Conservation (phyloP, 495 filamentous ascomycete species). For the Bathelium albidoporum region DNA sequence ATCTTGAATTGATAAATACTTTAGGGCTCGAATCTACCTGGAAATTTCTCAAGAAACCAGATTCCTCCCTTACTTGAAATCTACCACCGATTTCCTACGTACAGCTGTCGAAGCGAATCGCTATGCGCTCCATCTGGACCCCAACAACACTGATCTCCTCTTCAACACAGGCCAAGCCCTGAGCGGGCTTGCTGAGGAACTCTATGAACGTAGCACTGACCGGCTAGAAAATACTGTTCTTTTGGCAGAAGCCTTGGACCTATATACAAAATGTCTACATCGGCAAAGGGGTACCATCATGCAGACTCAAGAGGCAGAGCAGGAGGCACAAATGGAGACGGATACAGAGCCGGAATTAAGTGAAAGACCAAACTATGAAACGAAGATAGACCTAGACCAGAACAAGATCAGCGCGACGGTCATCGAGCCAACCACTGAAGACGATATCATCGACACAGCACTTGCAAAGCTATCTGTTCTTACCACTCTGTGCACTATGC, state of each 20-base stretch:
- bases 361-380: constrained; percentile 31
- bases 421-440: constrained; percentile 50
- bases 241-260: constrained; percentile 50
- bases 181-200: constrained; percentile 50
- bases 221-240: constrained; percentile 29
- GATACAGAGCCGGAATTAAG: constrained; percentile 12
- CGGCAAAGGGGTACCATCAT: constrained; percentile 45
- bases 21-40: constrained; percentile 51
- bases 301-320: constrained; percentile 39
- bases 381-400: constrained; percentile 37
- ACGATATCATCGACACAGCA: constrained; percentile 53
- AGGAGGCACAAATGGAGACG: constrained; percentile 32
- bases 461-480: constrained; percentile 51
- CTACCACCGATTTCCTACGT: constrained; percentile 42
- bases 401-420: constrained; percentile 35
- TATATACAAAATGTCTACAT: constrained; percentile 52
- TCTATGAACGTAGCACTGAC: constrained; percentile 41
- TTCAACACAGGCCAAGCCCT: constrained; percentile 64
- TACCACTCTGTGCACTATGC: constrained; percentile 41
- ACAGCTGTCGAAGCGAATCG: constrained; percentile 51
- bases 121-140: constrained; percentile 45
- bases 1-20: constrained; percentile 15
- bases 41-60: constrained; percentile 53
- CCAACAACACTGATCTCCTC: constrained; percentile 52
- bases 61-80: constrained; percentile 42